Evolutionary conservation across 805 yeast genomes (phyloP).

Genomic region (Blastobotrys chiropterorum): DNA sequence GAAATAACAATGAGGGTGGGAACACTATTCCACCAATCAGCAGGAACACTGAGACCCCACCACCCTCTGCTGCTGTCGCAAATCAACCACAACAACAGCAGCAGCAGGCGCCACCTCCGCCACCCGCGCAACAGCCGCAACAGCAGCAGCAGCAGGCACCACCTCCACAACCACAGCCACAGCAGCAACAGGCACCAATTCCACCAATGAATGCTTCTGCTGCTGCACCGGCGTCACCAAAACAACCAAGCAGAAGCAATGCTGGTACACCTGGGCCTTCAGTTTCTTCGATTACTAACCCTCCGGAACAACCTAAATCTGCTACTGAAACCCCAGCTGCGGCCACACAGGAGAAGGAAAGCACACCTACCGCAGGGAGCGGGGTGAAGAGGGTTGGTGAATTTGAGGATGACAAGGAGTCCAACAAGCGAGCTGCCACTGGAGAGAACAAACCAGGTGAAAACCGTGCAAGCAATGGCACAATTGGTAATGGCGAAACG

Average conservation of each 20-base stretch:
- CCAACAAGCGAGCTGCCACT: slow-evolving; percentile 11
- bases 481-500: background rate
- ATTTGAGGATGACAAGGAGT: slow-evolving; percentile 9
- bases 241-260: background rate
- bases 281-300: background rate
- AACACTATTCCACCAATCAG: slow-evolving; percentile 7
- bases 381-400: slow-evolving; percentile 9
- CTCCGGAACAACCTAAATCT: background rate
- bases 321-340: background rate
- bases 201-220: background rate
- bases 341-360: slow-evolving; percentile 1
- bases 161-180: slow-evolving; percentile 3
- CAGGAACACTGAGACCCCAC: background rate
- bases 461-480: background rate
- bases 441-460: slow-evolving; percentile 3
- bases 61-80: no score
- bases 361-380: background rate
- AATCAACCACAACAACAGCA: background rate
- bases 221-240: slow-evolving; percentile 1
- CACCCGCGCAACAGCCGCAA: background rate
- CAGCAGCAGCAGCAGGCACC: slow-evolving; percentile 1
- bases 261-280: background rate
- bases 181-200: slow-evolving; percentile 1
- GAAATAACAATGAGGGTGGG: slow-evolving; percentile 1
- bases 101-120: slow-evolving; percentile 1